Conservation (phyloP, 768 basidiomycete species). For the Calocybe cyanea region DNA sequence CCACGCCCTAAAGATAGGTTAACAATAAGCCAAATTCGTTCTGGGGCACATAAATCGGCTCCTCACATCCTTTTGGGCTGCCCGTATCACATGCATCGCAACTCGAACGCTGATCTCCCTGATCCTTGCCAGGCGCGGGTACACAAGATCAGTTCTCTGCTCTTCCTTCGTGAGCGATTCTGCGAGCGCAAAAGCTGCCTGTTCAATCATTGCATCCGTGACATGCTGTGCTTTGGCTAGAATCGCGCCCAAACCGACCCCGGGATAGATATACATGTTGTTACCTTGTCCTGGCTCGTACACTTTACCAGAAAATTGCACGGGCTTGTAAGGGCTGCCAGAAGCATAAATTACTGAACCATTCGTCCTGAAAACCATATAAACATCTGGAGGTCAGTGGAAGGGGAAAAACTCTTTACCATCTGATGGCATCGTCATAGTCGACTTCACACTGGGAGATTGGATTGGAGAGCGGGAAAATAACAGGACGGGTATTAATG, state of each 20-base stretch:
- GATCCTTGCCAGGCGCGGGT: constrained; percentile 65
- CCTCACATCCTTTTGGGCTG: constrained; percentile 61
- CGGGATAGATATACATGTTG: constrained; percentile 72
- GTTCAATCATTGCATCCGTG: constrained; percentile 69
- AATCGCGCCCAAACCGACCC: constrained; percentile 60
- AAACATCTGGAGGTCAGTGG: not conserved
- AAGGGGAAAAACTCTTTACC: constrained; percentile 31
- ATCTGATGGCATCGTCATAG: constrained; percentile 55
- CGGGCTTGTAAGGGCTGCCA: constrained; percentile 63
- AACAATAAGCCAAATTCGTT: not conserved
- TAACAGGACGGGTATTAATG: constrained; percentile 67
- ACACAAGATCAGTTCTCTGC: constrained; percentile 50
- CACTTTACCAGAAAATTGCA: constrained; percentile 41
- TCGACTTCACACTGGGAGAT: constrained; percentile 57
- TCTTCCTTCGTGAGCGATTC: constrained; percentile 57
- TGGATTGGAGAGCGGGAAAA: constrained; percentile 81
- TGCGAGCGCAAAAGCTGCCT: constrained; percentile 58
- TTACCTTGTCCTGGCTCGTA: constrained; percentile 75
- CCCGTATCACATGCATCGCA: constrained; percentile 57
- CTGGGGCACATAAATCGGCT: not conserved
- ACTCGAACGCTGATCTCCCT: constrained; percentile 63
- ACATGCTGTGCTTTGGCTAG: constrained; percentile 54
- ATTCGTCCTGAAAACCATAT: constrained; percentile 44
- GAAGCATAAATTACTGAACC: constrained; percentile 70
- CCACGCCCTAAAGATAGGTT: constrained; percentile 34